These are phyloP conservation scores for Termitomyces sp. DNA, from an alignment of 768 basidiomycete genomes.

Conservation along the genomic window DNA sequence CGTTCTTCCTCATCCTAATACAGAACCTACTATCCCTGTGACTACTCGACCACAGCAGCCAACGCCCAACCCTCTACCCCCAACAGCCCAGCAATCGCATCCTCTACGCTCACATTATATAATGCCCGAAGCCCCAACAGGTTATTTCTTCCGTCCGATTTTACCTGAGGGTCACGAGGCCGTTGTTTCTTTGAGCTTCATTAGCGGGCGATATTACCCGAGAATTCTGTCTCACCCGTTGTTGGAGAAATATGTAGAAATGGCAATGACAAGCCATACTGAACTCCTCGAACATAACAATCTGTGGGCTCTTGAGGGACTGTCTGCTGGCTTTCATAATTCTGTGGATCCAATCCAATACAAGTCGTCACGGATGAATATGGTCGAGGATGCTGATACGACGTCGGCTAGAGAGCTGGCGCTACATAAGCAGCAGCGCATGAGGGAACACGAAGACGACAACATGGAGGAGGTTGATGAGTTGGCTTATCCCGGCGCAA, in stretches of 20 bases:
- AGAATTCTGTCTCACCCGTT: constrained; percentile 63
- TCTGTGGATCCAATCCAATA: constrained; percentile 65
- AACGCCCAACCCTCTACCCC: neutral
- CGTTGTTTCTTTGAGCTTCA: constrained; percentile 62
- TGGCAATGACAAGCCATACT: constrained; percentile 32
- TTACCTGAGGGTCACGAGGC: constrained; percentile 58
- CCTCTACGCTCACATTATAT: constrained; percentile 23
- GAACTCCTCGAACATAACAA: constrained; percentile 42
- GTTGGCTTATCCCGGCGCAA: constrained; percentile 12
- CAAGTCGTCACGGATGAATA: constrained; percentile 45
- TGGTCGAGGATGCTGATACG: constrained; percentile 62
- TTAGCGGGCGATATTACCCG: constrained; percentile 83
- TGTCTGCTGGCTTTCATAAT: constrained; percentile 63
- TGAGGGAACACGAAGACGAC: constrained; percentile 23
- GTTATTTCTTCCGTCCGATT: constrained; percentile 69
- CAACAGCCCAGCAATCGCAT: constrained; percentile 18
- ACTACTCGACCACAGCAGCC: constrained; percentile 6
- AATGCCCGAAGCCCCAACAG: constrained; percentile 62
- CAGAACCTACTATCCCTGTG: constrained; percentile 17
- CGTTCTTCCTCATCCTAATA: constrained; percentile 21
- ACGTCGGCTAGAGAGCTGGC: constrained; percentile 42
- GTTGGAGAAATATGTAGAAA: constrained; percentile 36
- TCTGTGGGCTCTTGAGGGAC: constrained; percentile 71
- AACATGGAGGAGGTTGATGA: constrained; percentile 14
- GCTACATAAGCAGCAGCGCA: constrained; percentile 30